Conservation (phyloP, 1,284 basidiomycete species). For the Inonotus hispidus region DNA sequence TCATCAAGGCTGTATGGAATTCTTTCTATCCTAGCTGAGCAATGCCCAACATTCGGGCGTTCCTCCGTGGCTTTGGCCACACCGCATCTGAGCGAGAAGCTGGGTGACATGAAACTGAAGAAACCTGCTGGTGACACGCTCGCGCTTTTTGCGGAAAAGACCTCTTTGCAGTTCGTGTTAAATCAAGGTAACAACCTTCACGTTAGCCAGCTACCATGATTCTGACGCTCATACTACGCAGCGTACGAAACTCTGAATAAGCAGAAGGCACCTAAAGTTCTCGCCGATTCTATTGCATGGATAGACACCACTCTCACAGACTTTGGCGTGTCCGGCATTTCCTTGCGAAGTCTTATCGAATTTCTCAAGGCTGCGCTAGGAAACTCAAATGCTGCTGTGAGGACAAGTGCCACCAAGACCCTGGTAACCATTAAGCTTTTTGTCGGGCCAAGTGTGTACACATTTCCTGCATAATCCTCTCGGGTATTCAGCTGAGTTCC, state of each 20-base stretch:
- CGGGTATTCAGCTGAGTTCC: not conserved
- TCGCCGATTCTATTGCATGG: slow-evolving; percentile 91
- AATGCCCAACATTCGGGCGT: slow-evolving; percentile 79
- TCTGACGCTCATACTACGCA: slow-evolving; percentile 29
- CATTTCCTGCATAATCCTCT: not conserved
- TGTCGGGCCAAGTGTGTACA: slow-evolving; percentile 74
- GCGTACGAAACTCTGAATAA: slow-evolving; percentile 89
- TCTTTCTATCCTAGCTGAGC: slow-evolving; percentile 69
- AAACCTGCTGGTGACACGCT: slow-evolving; percentile 94
- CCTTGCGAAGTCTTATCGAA: slow-evolving; percentile 82
- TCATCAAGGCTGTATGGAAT: slow-evolving; percentile 83
- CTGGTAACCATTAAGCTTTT: slow-evolving; percentile 91
- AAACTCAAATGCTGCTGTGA: slow-evolving; percentile 92
- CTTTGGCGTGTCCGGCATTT: slow-evolving; percentile 88
- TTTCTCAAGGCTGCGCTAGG: slow-evolving; percentile 85
- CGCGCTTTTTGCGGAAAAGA: slow-evolving; percentile 82
- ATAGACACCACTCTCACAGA: slow-evolving; percentile 86
- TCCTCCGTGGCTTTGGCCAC: slow-evolving; percentile 82
- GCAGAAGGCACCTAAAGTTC: slow-evolving; percentile 96
- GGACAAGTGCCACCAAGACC: slow-evolving; percentile 93
- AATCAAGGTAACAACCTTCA: slow-evolving; percentile 63
- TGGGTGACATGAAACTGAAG: slow-evolving; percentile 96
- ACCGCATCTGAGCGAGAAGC: slow-evolving; percentile 88
- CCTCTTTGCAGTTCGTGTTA: slow-evolving; percentile 91
- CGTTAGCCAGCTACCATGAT: slow-evolving; percentile 2